Conservation (phyloP, 306 rosid species). For the Quillaja saponaria region DNA sequence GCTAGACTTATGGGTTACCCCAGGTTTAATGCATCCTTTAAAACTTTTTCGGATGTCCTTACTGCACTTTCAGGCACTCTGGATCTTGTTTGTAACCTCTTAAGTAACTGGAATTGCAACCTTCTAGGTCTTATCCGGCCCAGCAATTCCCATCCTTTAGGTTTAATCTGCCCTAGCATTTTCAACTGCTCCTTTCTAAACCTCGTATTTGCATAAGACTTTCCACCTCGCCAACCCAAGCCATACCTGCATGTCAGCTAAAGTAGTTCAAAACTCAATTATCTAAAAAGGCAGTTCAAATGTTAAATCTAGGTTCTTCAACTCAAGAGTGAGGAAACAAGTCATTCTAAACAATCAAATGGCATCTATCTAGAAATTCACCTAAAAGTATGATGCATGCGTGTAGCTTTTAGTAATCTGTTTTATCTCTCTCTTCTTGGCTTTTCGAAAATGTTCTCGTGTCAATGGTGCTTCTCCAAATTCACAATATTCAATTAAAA, state of each 20-base stretch:
- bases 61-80: conserved; percentile 42
- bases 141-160: conserved; percentile 72
- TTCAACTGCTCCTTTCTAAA: conserved; percentile 86
- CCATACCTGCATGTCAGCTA: conserved; percentile 57
- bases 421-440: neutral
- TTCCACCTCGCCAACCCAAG: conserved; percentile 97
- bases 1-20: conserved; percentile 14
- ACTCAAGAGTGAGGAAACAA: neutral
- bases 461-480: neutral
- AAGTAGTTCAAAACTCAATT: neutral
- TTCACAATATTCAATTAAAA: neutral
- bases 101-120: conserved; percentile 58
- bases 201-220: conserved; percentile 66
- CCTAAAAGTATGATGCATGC: neutral
- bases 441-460: neutral
- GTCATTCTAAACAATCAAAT: neutral
- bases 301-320: neutral
- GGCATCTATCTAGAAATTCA: neutral
- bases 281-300: neutral
- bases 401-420: neutral
- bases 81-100: conserved; percentile 40
- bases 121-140: conserved; percentile 60
- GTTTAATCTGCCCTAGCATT: conserved; percentile 68
- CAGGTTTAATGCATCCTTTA: conserved; percentile 37
- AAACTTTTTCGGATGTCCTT: conserved; percentile 46